Evolutionary conservation across 169 alveolate genomes (phyloP).

Genomic region (Cryptosporidium tyzzeri): DNA sequence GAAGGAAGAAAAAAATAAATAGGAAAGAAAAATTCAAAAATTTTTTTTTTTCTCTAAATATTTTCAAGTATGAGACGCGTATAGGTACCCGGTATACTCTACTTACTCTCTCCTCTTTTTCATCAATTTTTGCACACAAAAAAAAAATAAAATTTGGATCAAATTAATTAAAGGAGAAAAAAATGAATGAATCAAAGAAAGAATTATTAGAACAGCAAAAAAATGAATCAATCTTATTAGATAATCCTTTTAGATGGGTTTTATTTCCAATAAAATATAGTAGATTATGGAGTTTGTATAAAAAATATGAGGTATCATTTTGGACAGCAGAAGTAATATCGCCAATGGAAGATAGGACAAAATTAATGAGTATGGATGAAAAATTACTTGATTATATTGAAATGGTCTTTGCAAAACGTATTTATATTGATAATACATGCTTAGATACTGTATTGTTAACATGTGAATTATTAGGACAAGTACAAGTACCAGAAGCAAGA

Average conservation of each 20-base stretch:
- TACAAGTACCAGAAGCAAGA: slow-evolving; percentile 93
- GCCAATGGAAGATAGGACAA: slow-evolving; percentile 83
- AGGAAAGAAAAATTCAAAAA: background rate
- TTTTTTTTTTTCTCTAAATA: background rate
- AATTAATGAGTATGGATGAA: slow-evolving; percentile 71
- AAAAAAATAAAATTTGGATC: background rate
- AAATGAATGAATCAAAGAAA: slow-evolving; percentile 60
- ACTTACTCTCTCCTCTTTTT: background rate
- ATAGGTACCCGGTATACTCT: background rate
- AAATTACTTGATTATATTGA: slow-evolving; percentile 69
- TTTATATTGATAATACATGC: slow-evolving; percentile 72
- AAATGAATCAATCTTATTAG: slow-evolving; percentile 86
- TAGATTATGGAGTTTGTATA: slow-evolving; percentile 90
- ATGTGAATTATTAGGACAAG: slow-evolving; percentile 88
- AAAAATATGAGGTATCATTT: slow-evolving; percentile 86
- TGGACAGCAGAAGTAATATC: slow-evolving; percentile 92
- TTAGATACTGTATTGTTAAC: slow-evolving; percentile 79
- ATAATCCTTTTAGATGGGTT: slow-evolving; percentile 89
- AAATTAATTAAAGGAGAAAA: background rate
- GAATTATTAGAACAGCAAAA: slow-evolving; percentile 78
- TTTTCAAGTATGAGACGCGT: slow-evolving; percentile 11
- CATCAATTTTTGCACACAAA: background rate
- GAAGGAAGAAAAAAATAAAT: too few relatives aligned
- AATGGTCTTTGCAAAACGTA: slow-evolving; percentile 74
- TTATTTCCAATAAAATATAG: slow-evolving; percentile 89